Evolutionary conservation across 2,329 filamentous ascomycete species (phyloP), one percentile per base, ranked within the genome.

Genomic region (Ascosphaera pollenicola): DNA sequence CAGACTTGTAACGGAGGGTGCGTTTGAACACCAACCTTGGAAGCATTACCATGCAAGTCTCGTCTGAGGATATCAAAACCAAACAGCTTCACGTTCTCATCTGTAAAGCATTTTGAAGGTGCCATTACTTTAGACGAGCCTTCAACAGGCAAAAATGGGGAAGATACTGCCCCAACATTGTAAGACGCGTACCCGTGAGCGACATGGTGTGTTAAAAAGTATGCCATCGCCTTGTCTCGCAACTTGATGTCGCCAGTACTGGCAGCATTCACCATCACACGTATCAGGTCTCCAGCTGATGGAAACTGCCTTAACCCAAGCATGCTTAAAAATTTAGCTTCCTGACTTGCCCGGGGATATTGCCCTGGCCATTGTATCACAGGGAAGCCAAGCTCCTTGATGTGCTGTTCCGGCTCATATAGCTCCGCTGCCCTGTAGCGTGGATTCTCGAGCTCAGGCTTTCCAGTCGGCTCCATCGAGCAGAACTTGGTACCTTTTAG

Each of bases 321-420:
- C 5, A 60, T 59, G 3, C 65, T 55, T 5, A 98, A 59, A 45
- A 98, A 89, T 32, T 66, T 69, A 1, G 72, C 83, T 56, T 98
- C 89, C 0, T 63, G 57, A 46, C 73, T 80, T 39, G 56, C 62
- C n/a, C 68, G 56, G 37, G 71, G 66, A 52, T 75, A 82, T 43
- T 68, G 71, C 3, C 75, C 79, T 3, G 80, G 79, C 84, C 84
- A 95, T 51, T 83, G 80, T 34, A 91, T 57, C 3, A 93, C 66
- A 0, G 80, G 80, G 7, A 95, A 57, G 2, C 70, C 68, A 8
- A 95, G 65, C 16, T 70, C 64, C 28, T 80, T 69, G 6, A 91
- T 63, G 1, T 69, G 59, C 31, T 76, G 73, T 40, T 76, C 76
- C 3, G 85, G 85, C 53, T 87, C 80, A 50, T 78, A 92, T 0